Conservation (phyloP, 371 early-diverging fungal genomes). For the Mortierella polycephala region DNA sequence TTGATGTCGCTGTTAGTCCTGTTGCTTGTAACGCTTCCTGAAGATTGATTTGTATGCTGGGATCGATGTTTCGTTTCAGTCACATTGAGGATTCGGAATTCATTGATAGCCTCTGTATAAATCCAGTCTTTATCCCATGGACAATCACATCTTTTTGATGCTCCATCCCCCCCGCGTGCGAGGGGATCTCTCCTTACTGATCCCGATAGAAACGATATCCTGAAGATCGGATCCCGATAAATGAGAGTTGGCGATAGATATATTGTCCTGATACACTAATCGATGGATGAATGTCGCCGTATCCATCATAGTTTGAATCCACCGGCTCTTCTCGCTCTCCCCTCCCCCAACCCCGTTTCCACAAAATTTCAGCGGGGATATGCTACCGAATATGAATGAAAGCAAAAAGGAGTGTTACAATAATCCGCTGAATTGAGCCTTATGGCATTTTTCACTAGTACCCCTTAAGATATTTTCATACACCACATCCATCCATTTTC, state of each 20-base stretch:
- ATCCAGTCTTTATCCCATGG: too few species aligned
- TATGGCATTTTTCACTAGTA: neutral
- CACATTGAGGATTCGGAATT: too few species aligned
- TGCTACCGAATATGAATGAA: conserved; percentile 12
- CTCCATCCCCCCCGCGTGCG: neutral
- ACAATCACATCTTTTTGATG: neutral
- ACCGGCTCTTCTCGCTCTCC: too few species aligned
- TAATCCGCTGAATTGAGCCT: neutral
- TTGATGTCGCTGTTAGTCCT: too few species aligned
- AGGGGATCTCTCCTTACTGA: neutral
- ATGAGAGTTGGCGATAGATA: too few species aligned
- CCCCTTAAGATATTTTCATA: neutral
- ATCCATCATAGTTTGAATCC: neutral
- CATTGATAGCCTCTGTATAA: too few species aligned
- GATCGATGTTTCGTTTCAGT: too few species aligned
- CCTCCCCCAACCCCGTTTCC: too few species aligned
- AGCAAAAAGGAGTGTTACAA: conserved; percentile 15
- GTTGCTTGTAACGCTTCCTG: too few species aligned
- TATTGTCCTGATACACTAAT: neutral
- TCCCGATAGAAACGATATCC: neutral
- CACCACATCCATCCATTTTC: neutral
- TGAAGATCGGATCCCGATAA: too few species aligned
- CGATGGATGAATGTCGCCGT: neutral
- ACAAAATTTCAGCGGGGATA: too few species aligned
- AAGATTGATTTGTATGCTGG: too few species aligned